These are phyloP conservation scores for Blechomonas ayalai DNA, from an alignment of 208 protist species.

Conservation along the genomic window DNA sequence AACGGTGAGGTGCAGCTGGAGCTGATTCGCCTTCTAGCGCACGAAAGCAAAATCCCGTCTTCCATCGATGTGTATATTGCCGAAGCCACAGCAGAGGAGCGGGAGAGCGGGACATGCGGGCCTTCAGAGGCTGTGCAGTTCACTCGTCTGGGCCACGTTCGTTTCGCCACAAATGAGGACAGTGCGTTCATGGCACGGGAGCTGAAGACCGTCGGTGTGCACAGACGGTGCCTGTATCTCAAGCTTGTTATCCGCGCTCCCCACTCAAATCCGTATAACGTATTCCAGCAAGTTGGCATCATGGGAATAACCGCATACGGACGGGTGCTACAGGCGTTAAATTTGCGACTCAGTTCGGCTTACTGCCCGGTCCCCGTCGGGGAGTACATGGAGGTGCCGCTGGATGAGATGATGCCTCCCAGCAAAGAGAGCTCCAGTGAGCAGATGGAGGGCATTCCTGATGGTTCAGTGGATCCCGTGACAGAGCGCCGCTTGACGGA, in stretches of 20 bases:
- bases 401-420: slow-evolving; percentile 80
- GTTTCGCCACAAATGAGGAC: slow-evolving; percentile 53
- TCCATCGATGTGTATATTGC: slow-evolving; percentile 79
- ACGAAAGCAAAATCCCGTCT: slow-evolving; percentile 81
- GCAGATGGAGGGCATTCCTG: slow-evolving; percentile 6
- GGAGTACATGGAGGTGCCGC: slow-evolving; percentile 32
- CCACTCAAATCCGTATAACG: slow-evolving; percentile 72
- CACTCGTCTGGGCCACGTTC: slow-evolving; percentile 70
- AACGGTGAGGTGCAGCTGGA: slow-evolving; percentile 69
- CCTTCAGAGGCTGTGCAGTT: slow-evolving; percentile 53
- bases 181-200: slow-evolving; percentile 58
- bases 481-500: slow-evolving; percentile 29
- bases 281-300: slow-evolving; percentile 84
- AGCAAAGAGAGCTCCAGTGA: slow-evolving; percentile 1
- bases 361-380: slow-evolving; percentile 34
- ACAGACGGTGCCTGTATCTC: slow-evolving; percentile 61
- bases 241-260: slow-evolving; percentile 76
- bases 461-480: slow-evolving; percentile 14
- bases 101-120: slow-evolving; percentile 32
- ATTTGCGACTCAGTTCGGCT: slow-evolving; percentile 5
- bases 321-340: slow-evolving; percentile 29
- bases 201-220: slow-evolving; percentile 86
- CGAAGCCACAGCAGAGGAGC: slow-evolving; percentile 33
- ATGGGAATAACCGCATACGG: slow-evolving; percentile 75
- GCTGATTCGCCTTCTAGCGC: slow-evolving; percentile 66